These are phyloP conservation scores for Diplodia seriata DNA, from an alignment of 2,329 filamentous ascomycete genomes.

Conservation along the genomic window DNA sequence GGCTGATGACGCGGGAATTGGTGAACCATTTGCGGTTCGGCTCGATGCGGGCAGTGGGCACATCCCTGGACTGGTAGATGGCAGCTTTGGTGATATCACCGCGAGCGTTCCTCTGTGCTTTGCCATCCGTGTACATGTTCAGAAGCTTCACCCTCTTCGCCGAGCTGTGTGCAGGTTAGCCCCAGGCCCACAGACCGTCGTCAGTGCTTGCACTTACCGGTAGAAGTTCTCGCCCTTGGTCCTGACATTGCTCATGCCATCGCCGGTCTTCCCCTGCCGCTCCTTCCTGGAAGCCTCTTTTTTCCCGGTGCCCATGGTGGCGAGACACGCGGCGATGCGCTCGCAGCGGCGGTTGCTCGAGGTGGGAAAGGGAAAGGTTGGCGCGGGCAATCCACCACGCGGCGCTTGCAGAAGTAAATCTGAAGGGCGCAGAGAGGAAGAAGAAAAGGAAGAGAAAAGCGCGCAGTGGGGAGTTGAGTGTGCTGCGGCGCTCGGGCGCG, in stretches of 20 bases:
- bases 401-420: constrained; percentile 31
- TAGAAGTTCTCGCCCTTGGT: constrained; percentile 99
- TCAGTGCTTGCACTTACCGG: constrained; percentile 61
- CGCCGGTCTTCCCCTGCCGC: constrained; percentile 82
- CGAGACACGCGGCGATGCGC: constrained; percentile 36
- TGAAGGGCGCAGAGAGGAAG: constrained; percentile 1
- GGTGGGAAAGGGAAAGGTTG: neutral
- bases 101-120: constrained; percentile 77
- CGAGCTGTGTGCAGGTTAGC: constrained; percentile 49
- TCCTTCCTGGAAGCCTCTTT: constrained; percentile 84
- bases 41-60: constrained; percentile 85
- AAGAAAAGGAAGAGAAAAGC: constrained; percentile 8
- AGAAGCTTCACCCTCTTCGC: constrained; percentile 89
- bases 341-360: neutral
- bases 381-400: constrained; percentile 16
- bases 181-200: neutral
- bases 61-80: constrained; percentile 80
- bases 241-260: constrained; percentile 91
- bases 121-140: constrained; percentile 90
- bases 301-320: constrained; percentile 84
- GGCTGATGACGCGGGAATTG: constrained; percentile 88
- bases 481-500: constrained; percentile 15
- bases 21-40: constrained; percentile 98
- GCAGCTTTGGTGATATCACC: constrained; percentile 88
- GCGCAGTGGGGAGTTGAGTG: constrained; percentile 11